A percentile compares a stretch with the other conserved stretches of the same genome.
phyloP scores from a whole-genome alignment of 805 yeast species.

The Starmerella gropengiesseri region DNA sequence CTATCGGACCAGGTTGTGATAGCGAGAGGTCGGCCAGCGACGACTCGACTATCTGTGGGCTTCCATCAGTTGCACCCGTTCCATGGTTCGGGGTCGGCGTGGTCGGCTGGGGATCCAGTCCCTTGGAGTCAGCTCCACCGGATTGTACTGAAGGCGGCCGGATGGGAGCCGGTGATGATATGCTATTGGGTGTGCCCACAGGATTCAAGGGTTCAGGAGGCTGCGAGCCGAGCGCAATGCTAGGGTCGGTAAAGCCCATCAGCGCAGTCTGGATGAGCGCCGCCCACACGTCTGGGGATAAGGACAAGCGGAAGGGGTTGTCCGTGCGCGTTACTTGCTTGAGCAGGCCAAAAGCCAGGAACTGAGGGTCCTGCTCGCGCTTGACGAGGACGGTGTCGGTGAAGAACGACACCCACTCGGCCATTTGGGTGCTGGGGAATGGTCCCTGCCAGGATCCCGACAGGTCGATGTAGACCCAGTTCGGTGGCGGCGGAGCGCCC shows the following conservation, averaged over 20 bases:
- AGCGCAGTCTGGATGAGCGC: neutral
- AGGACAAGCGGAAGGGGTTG: slow-evolving; percentile 45
- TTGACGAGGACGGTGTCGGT: slow-evolving; percentile 45
- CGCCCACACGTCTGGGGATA: slow-evolving; percentile 20
- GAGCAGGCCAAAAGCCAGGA: slow-evolving; percentile 43
- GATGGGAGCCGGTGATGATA: no score
- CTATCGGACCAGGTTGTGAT: no score
- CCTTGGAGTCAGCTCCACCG: no score
- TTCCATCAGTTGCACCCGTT: no score
- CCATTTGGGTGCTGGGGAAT: slow-evolving; percentile 63
- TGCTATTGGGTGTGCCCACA: no score
- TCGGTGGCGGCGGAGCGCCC: slow-evolving; percentile 1
- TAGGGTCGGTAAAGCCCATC: no score
- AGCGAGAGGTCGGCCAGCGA: slow-evolving; percentile 8
- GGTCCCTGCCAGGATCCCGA: slow-evolving; percentile 71
- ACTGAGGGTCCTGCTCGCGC: slow-evolving; percentile 45
- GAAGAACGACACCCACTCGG: slow-evolving; percentile 48
- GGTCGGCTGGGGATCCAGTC: no score
- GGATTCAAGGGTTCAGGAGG: no score
- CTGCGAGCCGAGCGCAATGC: no score
- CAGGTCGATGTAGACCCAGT: slow-evolving; percentile 69
- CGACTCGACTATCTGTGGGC: slow-evolving; percentile 1
- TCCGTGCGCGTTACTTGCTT: slow-evolving; percentile 40
- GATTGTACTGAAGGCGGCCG: no score
- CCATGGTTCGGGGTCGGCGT: no score